A percentile compares a stretch with the other conserved stretches of the same genome.
phyloP scores from a whole-genome alignment of 1,139 yeast species.

The Candida sp. region DNA sequence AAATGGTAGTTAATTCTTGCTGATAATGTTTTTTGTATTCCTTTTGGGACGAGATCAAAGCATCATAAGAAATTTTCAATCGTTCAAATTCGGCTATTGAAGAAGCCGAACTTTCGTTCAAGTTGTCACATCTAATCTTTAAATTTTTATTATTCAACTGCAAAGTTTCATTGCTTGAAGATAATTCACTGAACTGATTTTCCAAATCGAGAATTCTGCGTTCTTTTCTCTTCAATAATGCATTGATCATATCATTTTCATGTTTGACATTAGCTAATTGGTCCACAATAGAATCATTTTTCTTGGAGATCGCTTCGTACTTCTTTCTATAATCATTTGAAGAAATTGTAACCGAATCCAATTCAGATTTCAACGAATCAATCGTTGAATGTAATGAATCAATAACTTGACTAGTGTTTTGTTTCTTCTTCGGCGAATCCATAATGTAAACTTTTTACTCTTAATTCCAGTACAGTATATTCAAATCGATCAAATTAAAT shows the following conservation, averaged over 20 bases:
- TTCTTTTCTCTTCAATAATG: slow-evolving; percentile 61
- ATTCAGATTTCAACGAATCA: slow-evolving; percentile 48
- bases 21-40: slow-evolving; percentile 55
- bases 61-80: slow-evolving; percentile 60
- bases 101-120: slow-evolving; percentile 45
- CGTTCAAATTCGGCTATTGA: slow-evolving; percentile 55
- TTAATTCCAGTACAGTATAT: too few species aligned
- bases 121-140: slow-evolving; percentile 45
- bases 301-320: slow-evolving; percentile 40
- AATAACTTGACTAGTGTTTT: slow-evolving; percentile 45
- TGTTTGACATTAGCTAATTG: slow-evolving; percentile 68
- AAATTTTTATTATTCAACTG: slow-evolving; percentile 46
- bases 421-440: slow-evolving; percentile 1
- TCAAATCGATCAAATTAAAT: background rate
- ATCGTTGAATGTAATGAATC: slow-evolving; percentile 56
- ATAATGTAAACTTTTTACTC: background rate
- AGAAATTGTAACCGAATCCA: slow-evolving; percentile 38
- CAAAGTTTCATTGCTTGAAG: slow-evolving; percentile 41
- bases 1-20: slow-evolving; percentile 25
- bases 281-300: slow-evolving; percentile 60
- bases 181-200: slow-evolving; percentile 45
- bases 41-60: slow-evolving; percentile 52
- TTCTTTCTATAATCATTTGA: slow-evolving; percentile 46
- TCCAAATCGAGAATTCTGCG: slow-evolving; percentile 63
- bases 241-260: slow-evolving; percentile 65